A percentile compares a stretch with the other conserved stretches of the same genome.
These are phyloP conservation scores for Ziziphus jujuba DNA, from an alignment of 306 rosid genomes.

Conservation along the genomic window DNA sequence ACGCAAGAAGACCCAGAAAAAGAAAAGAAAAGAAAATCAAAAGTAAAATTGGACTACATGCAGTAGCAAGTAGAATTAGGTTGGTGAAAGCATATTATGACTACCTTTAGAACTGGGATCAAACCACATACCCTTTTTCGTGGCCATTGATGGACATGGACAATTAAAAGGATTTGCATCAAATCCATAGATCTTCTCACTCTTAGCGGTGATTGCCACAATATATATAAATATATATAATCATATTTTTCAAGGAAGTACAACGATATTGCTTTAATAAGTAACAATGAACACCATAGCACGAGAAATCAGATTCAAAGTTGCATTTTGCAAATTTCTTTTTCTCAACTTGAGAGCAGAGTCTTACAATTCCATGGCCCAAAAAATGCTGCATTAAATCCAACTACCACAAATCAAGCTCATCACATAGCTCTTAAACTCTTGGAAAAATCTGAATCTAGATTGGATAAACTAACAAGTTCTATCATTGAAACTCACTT, in stretches of 20 bases:
- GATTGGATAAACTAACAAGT: background rate
- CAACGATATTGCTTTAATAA: background rate
- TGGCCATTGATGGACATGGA: too few species aligned
- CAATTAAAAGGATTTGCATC: background rate
- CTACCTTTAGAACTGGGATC: too few species aligned
- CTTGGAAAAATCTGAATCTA: conserved; percentile 11
- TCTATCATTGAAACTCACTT: too few species aligned
- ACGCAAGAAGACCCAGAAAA: background rate
- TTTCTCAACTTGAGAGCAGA: conserved; percentile 30
- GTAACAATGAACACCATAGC: background rate
- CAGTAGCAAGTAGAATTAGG: too few species aligned
- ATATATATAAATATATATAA: background rate
- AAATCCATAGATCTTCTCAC: background rate
- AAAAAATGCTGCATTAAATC: background rate
- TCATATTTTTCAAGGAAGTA: background rate
- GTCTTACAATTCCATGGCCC: background rate
- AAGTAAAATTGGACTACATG: too few species aligned
- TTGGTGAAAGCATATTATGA: too few species aligned
- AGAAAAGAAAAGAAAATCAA: background rate
- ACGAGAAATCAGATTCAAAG: background rate
- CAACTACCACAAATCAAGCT: conserved; percentile 7
- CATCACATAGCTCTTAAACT: background rate
- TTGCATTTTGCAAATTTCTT: too few species aligned
- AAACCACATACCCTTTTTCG: too few species aligned
- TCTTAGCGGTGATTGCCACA: background rate